phyloP scores from a whole-genome alignment of 2,329 filamentous ascomycete species.

The Colletotrichum aenigma region DNA sequence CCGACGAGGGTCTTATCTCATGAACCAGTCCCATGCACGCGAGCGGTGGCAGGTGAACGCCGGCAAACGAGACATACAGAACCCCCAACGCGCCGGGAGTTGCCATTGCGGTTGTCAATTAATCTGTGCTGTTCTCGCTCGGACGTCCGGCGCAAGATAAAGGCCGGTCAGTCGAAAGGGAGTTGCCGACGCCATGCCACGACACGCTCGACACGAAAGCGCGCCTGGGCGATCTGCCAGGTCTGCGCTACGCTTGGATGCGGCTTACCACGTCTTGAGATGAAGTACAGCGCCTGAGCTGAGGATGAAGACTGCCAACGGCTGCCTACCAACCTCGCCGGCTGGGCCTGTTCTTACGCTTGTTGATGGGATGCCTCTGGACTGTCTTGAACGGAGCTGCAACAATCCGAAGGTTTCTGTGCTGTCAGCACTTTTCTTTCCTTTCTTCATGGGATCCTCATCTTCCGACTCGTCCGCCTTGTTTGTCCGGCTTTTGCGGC shows the following conservation, averaged over 20 bases:
- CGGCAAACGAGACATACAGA: neutral
- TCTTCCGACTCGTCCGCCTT: neutral
- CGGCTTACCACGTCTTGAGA: neutral
- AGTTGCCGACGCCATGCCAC: slow-evolving; percentile 2
- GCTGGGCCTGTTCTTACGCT: neutral
- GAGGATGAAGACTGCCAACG: neutral
- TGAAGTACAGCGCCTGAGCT: neutral
- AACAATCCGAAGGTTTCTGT: neutral
- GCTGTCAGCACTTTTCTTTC: neutral
- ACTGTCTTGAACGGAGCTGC: neutral
- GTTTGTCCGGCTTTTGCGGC: slow-evolving; percentile 15
- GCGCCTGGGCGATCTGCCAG: neutral
- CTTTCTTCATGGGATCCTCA: slow-evolving; percentile 5
- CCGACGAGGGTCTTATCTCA: neutral
- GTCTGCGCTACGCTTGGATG: neutral
- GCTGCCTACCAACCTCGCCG: neutral
- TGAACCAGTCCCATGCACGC: neutral
- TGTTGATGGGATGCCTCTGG: neutral
- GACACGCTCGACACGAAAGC: neutral
- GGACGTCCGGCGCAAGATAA: slow-evolving; percentile 7
- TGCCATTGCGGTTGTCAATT: neutral
- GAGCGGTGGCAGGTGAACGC: neutral
- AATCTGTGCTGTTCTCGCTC: slow-evolving; percentile 2
- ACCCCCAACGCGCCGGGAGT: neutral
- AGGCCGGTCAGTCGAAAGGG: neutral